These are phyloP conservation scores for Pancytospora philotis DNA, from an alignment of 371 early-diverging fungal genomes.

Conservation along the genomic window DNA sequence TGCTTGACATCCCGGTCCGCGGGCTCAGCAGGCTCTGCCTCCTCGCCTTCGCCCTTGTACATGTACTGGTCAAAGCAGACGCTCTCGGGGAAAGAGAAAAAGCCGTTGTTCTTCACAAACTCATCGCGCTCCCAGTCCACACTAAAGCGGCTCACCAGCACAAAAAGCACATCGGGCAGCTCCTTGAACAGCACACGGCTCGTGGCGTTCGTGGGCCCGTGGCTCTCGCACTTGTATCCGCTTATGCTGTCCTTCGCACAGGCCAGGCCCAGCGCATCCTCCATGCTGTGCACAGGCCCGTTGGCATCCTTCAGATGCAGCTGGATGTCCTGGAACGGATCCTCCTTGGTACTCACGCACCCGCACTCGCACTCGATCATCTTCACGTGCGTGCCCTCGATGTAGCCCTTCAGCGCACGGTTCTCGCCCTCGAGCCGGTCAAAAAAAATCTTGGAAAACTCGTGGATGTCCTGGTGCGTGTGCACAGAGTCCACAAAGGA, in stretches of 20 bases:
- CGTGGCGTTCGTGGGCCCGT: constrained; percentile 83
- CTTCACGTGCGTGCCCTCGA: constrained; percentile 45
- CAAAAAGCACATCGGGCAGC: constrained; percentile 86
- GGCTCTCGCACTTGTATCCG: constrained; percentile 76
- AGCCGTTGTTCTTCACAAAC: constrained; percentile 72
- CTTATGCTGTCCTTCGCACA: constrained; percentile 69
- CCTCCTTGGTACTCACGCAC: constrained; percentile 49
- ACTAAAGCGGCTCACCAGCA: constrained; percentile 90
- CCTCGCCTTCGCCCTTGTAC: neutral
- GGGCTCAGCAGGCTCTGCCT: neutral
- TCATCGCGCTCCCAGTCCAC: constrained; percentile 65
- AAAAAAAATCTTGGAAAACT: constrained; percentile 58
- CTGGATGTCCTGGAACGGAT: constrained; percentile 58
- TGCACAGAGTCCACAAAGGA: constrained; percentile 41
- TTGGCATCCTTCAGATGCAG: constrained; percentile 24
- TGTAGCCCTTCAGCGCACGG: constrained; percentile 43
- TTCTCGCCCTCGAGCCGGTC: constrained; percentile 57
- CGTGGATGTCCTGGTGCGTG: constrained; percentile 59
- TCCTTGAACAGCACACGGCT: constrained; percentile 82
- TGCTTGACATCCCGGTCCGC: constrained; percentile 2
- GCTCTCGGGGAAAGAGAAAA: constrained; percentile 81
- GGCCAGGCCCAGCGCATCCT: constrained; percentile 80
- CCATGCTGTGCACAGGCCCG: constrained; percentile 62
- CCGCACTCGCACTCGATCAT: constrained; percentile 50
- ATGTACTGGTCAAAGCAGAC: constrained; percentile 62